Conservation (phyloP, 352 stramenopile species). For the Globisporangium megalacanthum region DNA sequence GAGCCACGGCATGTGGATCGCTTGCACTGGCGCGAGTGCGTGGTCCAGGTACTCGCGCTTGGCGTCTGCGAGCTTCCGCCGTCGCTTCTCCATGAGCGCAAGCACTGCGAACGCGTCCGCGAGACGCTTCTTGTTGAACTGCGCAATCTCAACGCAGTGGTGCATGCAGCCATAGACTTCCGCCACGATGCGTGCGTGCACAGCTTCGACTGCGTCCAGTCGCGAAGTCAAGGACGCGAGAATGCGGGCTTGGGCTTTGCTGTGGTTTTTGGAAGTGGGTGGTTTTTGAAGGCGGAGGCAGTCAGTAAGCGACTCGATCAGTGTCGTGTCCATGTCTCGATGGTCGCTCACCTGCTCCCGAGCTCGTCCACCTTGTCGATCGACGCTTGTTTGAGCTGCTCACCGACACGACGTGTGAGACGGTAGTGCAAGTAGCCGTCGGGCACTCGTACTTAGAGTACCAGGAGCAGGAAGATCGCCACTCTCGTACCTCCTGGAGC, state of each 20-base stretch:
- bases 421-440: too few species aligned
- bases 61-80: constrained; percentile 37
- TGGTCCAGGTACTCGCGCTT: constrained; percentile 75
- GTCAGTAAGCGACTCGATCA: too few species aligned
- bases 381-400: constrained; percentile 44
- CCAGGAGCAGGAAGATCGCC: too few species aligned
- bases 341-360: too few species aligned
- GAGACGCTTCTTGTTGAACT: constrained; percentile 65
- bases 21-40: constrained; percentile 34
- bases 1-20: constrained; percentile 38
- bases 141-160: constrained; percentile 78
- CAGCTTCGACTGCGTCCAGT: constrained; percentile 49
- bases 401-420: background rate
- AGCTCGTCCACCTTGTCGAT: constrained; percentile 71
- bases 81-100: constrained; percentile 66
- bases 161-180: constrained; percentile 79
- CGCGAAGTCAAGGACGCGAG: constrained; percentile 65
- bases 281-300: too few species aligned
- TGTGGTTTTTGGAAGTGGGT: too few species aligned
- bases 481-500: constrained; percentile 66
- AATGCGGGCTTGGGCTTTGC: constrained; percentile 59
- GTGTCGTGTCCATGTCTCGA: too few species aligned
- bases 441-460: too few species aligned
- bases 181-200: constrained; percentile 56
- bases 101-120: constrained; percentile 68